These are phyloP conservation scores for Cucumis cinereus DNA, from an alignment of 306 rosid species.

Conservation along the genomic window DNA sequence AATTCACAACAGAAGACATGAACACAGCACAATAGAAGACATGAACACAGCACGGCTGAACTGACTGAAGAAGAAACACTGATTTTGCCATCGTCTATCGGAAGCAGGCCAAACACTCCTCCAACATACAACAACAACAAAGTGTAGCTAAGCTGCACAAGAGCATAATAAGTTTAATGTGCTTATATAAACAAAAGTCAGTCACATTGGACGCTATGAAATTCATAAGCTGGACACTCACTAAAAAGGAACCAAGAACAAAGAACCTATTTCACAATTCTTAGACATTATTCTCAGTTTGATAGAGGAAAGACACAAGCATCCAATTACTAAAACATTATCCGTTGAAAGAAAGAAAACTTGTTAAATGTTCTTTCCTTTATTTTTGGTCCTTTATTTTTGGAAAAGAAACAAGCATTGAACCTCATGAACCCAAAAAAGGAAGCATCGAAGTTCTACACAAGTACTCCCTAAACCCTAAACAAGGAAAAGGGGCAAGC, in stretches of 20 bases:
- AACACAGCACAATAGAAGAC: not conserved
- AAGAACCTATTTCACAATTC: not conserved
- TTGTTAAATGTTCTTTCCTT: not conserved
- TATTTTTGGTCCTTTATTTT: not conserved
- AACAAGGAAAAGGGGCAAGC: not conserved
- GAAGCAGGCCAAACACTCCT: conserved; percentile 53
- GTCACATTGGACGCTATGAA: too few relatives aligned
- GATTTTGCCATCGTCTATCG: conserved; percentile 8
- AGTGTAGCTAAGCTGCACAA: conserved; percentile 61
- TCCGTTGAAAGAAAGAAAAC: not conserved
- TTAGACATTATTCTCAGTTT: not conserved
- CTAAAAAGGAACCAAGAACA: too few relatives aligned
- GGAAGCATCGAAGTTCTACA: not conserved
- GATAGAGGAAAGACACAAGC: not conserved
- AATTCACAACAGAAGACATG: not conserved
- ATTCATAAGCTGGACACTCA: too few relatives aligned
- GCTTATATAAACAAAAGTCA: not conserved
- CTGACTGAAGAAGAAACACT: not conserved
- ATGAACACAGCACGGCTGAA: not conserved
- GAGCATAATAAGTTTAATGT: not conserved
- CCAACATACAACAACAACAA: conserved; percentile 83
- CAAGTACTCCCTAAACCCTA: not conserved
- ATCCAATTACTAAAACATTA: not conserved
- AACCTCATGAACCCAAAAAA: not conserved
- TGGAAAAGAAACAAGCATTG: not conserved